Conservation (phyloP, 2,329 filamentous ascomycete genomes). For the Paracoccidioides brasiliensis region DNA sequence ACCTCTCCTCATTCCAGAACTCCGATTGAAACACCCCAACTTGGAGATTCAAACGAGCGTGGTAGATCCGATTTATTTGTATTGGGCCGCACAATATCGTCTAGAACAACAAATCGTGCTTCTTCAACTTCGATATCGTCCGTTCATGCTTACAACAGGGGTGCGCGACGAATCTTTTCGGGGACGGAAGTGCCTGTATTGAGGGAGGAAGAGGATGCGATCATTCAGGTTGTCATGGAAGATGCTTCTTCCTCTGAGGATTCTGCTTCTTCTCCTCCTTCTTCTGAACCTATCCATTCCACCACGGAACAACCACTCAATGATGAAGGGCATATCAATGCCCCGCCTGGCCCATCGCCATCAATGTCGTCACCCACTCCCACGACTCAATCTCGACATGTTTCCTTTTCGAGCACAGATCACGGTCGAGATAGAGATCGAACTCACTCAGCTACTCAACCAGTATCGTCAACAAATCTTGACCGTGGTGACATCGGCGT, state of each 20-base stretch:
- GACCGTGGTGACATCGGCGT: background rate
- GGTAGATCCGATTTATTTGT: background rate
- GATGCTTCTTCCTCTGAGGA: background rate
- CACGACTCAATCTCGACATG: background rate
- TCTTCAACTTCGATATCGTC: background rate
- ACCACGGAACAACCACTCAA: too few species aligned
- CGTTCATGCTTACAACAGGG: background rate
- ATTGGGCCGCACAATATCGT: background rate
- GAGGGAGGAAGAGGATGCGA: background rate
- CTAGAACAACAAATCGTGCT: background rate
- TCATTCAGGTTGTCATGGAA: background rate
- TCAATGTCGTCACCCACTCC: background rate
- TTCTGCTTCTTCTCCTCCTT: background rate
- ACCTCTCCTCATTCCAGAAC: background rate
- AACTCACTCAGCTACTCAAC: background rate
- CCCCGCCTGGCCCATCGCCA: background rate
- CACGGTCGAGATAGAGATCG: background rate
- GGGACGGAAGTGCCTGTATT: background rate
- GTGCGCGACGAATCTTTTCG: background rate
- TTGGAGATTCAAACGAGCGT: background rate
- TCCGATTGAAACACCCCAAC: background rate
- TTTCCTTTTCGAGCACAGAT: background rate
- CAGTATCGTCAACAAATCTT: background rate
- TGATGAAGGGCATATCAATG: background rate
- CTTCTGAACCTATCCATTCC: background rate